Base-by-base conservation (phyloP, 768 basidiomycete genomes). In the Ramaria rubella region DNA sequence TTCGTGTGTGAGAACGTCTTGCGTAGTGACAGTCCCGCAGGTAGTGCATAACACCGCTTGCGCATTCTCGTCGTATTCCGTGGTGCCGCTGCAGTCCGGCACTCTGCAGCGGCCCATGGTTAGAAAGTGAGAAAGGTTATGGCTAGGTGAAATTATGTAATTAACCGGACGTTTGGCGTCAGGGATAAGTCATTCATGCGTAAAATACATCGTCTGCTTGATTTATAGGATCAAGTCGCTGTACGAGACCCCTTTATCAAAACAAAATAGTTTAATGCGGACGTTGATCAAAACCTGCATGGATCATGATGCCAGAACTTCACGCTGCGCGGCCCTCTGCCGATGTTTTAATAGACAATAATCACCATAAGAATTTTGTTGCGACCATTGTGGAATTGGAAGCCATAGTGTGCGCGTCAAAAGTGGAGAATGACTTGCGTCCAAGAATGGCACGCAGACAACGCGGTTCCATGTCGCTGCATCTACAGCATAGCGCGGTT, bases 381-480 rank as follows among this genome's bases (percentile, higher is more conserved):
- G 71, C 60, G 85, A 80, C 85, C 91, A 90, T 58, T 70, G 70
- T 45, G 76, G 68, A 12, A 84, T 81, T 6, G 94, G 95, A 38
- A 89, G 66, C 85, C 88, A 95, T 57, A 97, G 75, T 26, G 82
- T 78, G 51, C 95, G 77, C 40, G 88, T 86, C 60, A 91, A 70
- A 52, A 82, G 67, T 31, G 81, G 74, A 1, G 94, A 94, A 65
- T 87, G 79, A 24, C 76, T 74, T 6, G 83, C 79, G 67, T 99
- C 94, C 55, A 99, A 76, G 77, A 96, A 96, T 2, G 85, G 83
- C 21, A 73, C 68, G 71, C 95, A 98, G 53, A 69, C 69, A n/a
- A 90, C 83, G 19, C 83, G 82, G 45, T 94, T 86, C 92, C 94
- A 98, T 7, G 74, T 81, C 15, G 75, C 69, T 40, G 69, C 67